Conservation (phyloP, 2,329 filamentous ascomycete species). For the Clonostachys byssicola region DNA sequence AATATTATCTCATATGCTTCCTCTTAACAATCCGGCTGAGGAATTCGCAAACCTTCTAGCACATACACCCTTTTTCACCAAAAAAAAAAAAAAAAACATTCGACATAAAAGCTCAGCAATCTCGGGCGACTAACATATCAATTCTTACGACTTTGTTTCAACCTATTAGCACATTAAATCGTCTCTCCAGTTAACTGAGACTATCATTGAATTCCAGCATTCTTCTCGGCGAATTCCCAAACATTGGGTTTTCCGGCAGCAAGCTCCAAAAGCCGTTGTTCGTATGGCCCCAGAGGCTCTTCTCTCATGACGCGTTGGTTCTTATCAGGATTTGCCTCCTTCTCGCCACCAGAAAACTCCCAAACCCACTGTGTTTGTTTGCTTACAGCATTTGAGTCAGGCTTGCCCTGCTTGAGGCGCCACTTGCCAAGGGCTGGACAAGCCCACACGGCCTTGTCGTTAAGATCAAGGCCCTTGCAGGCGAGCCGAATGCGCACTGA, state of each 20-base stretch:
- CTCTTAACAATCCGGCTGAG: too few species aligned
- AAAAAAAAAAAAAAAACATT: too few species aligned
- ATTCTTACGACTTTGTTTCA: too few species aligned
- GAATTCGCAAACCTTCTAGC: too few species aligned
- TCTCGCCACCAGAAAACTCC: constrained; percentile 43
- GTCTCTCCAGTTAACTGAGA: too few species aligned
- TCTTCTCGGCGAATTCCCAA: background rate
- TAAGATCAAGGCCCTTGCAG: constrained; percentile 41
- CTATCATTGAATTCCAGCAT: background rate
- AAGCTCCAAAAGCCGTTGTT: constrained; percentile 4
- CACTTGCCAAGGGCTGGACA: constrained; percentile 39
- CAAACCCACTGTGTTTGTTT: constrained; percentile 40
- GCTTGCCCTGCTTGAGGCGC: constrained; percentile 30
- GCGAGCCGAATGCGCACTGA: constrained; percentile 49
- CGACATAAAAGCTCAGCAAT: too few species aligned
- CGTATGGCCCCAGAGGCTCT: constrained; percentile 21
- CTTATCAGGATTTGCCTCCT: constrained; percentile 31
- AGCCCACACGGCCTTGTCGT: constrained; percentile 42
- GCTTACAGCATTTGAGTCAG: constrained; percentile 27
- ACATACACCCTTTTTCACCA: too few species aligned
- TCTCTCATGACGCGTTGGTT: constrained; percentile 40
- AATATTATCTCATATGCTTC: too few species aligned
- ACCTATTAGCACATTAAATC: too few species aligned
- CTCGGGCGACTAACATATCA: too few species aligned
- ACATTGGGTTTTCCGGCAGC: constrained; percentile 35